A percentile compares a stretch with the other conserved stretches of the same genome.
Conservation (phyloP, 805 yeast species). For the Saccharomycopsis fermentans region DNA sequence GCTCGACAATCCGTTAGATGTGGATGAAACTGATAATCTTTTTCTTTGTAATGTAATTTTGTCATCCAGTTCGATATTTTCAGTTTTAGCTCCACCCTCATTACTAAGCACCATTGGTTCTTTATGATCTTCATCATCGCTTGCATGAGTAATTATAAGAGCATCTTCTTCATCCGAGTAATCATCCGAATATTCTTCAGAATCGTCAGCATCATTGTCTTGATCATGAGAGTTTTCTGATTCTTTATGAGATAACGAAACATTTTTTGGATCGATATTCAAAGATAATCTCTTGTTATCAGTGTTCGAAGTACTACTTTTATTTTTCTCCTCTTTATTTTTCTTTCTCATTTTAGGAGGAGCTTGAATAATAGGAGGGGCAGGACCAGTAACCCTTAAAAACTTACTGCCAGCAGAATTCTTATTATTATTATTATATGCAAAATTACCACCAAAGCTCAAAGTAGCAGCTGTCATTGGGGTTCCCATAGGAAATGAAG, state of each 20-base stretch:
- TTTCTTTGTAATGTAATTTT: neutral
- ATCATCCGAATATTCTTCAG: neutral
- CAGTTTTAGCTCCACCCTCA: neutral
- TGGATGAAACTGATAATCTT: neutral
- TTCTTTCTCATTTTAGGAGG: constrained; percentile 16
- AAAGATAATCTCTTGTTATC: neutral
- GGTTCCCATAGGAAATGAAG: constrained; percentile 8
- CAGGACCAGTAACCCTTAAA: constrained; percentile 15
- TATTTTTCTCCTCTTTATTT: neutral
- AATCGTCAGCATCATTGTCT: neutral
- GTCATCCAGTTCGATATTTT: neutral
- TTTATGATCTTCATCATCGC: constrained; percentile 4
- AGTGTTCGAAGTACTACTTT: neutral
- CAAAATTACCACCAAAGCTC: constrained; percentile 8
- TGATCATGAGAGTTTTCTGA: neutral
- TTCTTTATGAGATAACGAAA: neutral
- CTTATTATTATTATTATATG: constrained; percentile 1
- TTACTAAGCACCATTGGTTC: neutral
- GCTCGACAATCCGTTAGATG: neutral
- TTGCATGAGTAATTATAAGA: neutral
- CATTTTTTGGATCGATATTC: neutral
- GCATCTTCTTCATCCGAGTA: neutral
- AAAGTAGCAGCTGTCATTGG: constrained; percentile 14
- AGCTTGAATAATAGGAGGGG: constrained; percentile 16
- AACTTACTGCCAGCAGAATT: constrained; percentile 6